These are phyloP conservation scores for Colletotrichum filicis DNA, from an alignment of 2,329 filamentous ascomycete species.

Conservation along the genomic window DNA sequence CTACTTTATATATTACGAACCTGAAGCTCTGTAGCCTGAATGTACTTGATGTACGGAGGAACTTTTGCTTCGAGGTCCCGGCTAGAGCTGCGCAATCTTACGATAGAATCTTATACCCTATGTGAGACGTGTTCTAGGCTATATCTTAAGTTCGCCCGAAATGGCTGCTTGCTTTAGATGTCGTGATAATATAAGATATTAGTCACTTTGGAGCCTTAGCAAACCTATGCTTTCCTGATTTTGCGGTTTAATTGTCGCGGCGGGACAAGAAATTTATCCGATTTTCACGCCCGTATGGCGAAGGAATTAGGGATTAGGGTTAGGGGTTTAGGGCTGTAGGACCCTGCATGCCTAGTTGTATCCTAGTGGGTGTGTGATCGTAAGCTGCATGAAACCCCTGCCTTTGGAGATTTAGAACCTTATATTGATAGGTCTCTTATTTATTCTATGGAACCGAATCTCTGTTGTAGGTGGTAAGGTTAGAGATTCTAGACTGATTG, in stretches of 20 bases:
- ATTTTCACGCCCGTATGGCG: not conserved
- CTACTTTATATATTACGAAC: not conserved
- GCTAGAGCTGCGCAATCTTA: not conserved
- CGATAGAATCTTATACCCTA: not conserved
- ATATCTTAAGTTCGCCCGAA: not conserved
- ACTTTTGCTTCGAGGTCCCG: not conserved
- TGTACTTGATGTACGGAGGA: not conserved
- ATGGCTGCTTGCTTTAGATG: not conserved
- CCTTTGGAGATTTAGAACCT: not conserved
- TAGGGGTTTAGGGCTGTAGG: not conserved
- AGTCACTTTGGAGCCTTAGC: not conserved
- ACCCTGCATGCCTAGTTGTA: not conserved
- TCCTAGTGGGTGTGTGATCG: not conserved
- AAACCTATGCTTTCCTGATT: not conserved
- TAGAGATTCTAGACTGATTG: not conserved
- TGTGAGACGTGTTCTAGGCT: not conserved
- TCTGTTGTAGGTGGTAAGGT: not conserved
- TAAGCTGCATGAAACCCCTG: not conserved
- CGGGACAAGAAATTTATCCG: not conserved
- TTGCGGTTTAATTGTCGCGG: not conserved
- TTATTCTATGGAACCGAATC: not conserved
- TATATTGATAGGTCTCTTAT: not conserved
- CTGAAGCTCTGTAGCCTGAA: not conserved
- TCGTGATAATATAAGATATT: not conserved
- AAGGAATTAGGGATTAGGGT: not conserved